Percentiles rank a stretch among this genome's conserved stretches.
phyloP scores from a whole-genome alignment of 2,329 filamentous ascomycete species.

The Ceratocystis papillata region DNA sequence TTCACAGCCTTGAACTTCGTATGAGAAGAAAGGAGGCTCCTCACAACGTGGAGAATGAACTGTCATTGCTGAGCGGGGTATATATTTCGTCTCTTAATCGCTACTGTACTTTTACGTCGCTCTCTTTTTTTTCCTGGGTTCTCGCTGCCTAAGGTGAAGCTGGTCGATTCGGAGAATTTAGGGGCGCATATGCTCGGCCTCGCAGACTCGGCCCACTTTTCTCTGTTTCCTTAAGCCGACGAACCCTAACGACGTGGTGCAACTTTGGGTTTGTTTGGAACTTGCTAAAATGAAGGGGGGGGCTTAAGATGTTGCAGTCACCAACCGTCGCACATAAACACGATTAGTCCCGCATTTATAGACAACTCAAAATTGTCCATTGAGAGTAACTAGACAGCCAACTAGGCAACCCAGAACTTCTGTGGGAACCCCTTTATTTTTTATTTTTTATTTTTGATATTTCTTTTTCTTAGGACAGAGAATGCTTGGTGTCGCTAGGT shows the following conservation, averaged over 20 bases:
- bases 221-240: not conserved
- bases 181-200: not conserved
- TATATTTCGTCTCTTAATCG: too few relatives aligned
- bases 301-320: too few relatives aligned
- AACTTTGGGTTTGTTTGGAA: not conserved
- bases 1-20: not conserved
- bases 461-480: too few relatives aligned
- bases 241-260: not conserved
- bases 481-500: too few relatives aligned
- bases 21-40: not conserved
- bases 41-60: slow-evolving; percentile 2
- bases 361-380: too few relatives aligned
- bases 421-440: too few relatives aligned
- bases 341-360: too few relatives aligned
- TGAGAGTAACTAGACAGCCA: too few relatives aligned
- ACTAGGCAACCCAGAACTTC: too few relatives aligned
- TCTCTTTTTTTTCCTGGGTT: not conserved
- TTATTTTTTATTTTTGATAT: too few relatives aligned
- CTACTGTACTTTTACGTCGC: not conserved
- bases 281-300: too few relatives aligned
- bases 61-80: not conserved
- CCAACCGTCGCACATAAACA: too few relatives aligned
- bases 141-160: not conserved
- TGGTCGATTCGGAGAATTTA: not conserved
- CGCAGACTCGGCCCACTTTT: not conserved